A percentile compares a stretch with the other conserved stretches of the same genome.
These are phyloP conservation scores for Pythium oligandrum DNA, from an alignment of 352 stramenopile genomes.

Conservation along the genomic window DNA sequence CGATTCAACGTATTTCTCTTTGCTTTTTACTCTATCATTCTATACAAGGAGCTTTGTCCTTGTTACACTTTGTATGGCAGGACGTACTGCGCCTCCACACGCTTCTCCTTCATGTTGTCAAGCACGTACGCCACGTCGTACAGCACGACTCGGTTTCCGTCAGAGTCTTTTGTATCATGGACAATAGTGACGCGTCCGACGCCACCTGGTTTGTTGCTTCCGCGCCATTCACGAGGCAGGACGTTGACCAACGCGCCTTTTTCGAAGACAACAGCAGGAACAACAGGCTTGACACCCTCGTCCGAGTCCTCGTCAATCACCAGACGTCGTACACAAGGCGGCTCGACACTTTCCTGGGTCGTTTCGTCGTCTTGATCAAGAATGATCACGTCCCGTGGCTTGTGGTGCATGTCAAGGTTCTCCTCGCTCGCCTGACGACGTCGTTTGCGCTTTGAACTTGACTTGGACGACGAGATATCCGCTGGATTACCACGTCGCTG, in stretches of 20 bases:
- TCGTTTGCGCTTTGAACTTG: constrained; percentile 45
- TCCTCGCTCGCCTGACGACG: constrained; percentile 8
- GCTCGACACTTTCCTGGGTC: constrained; percentile 10
- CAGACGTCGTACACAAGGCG: constrained; percentile 17
- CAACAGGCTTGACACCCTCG: constrained; percentile 12
- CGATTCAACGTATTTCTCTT: too few species aligned
- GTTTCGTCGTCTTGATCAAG: constrained; percentile 13
- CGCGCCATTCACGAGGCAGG: constrained; percentile 42
- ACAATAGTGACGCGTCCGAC: constrained; percentile 55
- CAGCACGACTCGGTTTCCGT: constrained; percentile 20
- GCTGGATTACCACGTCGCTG: constrained; percentile 12
- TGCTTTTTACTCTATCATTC: too few species aligned
- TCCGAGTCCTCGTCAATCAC: constrained; percentile 10
- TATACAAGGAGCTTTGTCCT: too few species aligned
- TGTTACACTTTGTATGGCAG: constrained; percentile 20
- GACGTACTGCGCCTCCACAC: constrained; percentile 49
- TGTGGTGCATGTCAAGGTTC: constrained; percentile 6
- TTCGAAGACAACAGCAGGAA: constrained; percentile 30
- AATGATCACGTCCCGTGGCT: background rate
- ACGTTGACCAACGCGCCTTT: constrained; percentile 57
- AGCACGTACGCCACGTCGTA: constrained; percentile 75
- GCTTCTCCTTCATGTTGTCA: constrained; percentile 48
- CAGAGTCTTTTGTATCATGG: constrained; percentile 15
- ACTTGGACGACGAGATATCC: constrained; percentile 37
- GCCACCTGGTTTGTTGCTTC: constrained; percentile 67